phyloP scores from a whole-genome alignment of 805 yeast genomes.

The Metschnikowia noctiluminum region DNA sequence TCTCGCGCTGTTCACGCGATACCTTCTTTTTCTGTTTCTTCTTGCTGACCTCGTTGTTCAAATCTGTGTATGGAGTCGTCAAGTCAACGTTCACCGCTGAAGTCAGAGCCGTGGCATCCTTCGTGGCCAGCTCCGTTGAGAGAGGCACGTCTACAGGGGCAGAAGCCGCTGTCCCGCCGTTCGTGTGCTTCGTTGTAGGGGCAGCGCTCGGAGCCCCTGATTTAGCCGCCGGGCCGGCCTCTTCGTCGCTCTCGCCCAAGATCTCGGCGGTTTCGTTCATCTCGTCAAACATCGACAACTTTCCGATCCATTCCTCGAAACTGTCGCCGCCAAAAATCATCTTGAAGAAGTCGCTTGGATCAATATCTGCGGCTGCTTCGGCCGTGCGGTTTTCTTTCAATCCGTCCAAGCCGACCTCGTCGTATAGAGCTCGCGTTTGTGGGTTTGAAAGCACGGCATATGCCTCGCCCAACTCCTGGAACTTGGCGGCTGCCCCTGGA shows the following conservation, averaged over 20 bases:
- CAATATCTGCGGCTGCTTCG: slow-evolving; percentile 64
- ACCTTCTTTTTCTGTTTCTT: slow-evolving; percentile 32
- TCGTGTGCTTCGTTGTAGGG: too few species aligned
- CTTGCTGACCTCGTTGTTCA: slow-evolving; percentile 22
- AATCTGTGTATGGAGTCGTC: slow-evolving; percentile 10
- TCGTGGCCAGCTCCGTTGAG: slow-evolving; percentile 24
- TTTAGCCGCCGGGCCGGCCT: slow-evolving; percentile 18
- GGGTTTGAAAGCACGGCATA: slow-evolving; percentile 79
- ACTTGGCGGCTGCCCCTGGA: slow-evolving; percentile 81
- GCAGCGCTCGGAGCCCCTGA: not conserved
- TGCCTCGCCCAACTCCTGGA: slow-evolving; percentile 68
- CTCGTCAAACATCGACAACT: slow-evolving; percentile 73
- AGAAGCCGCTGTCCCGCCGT: not conserved
- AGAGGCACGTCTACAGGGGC: not conserved
- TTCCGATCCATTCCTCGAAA: slow-evolving; percentile 82
- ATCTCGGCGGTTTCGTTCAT: slow-evolving; percentile 61
- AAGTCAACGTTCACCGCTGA: not conserved
- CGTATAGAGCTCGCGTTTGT: slow-evolving; percentile 67
- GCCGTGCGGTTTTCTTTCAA: slow-evolving; percentile 67
- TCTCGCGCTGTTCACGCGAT: slow-evolving; percentile 43
- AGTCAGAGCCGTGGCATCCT: not conserved
- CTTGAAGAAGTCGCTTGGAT: slow-evolving; percentile 82
- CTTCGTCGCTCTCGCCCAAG: slow-evolving; percentile 34
- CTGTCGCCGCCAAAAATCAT: slow-evolving; percentile 83
- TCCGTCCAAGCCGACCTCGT: slow-evolving; percentile 65